Base-by-base conservation (phyloP, 2,329 filamentous ascomycete genomes). In the Aspergillus persii region DNA sequence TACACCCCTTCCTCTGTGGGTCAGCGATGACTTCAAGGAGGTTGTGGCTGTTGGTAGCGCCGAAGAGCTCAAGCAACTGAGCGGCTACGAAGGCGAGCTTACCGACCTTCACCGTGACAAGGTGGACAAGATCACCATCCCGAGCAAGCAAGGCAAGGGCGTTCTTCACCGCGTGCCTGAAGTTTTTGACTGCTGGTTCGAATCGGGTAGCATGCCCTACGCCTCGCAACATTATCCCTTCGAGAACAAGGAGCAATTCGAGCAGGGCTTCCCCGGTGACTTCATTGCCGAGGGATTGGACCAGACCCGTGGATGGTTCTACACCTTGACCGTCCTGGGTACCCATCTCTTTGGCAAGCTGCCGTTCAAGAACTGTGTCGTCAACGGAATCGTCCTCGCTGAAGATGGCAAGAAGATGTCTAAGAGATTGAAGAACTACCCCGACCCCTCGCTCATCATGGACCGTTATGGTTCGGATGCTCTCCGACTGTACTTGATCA, bases 381-480 rank as follows among this genome's bases (percentile, higher is more conserved):
- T 96, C 62, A 97, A 96, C 71, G 93, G 93, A 53, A 95, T 96
- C 63, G 92, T 97, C 4, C 83, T 97, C 46, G 93, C 93, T 0
- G 92, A 96, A 73, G 92, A 96, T 70, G 94, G 94, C 57, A 97
- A 96, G 82, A 98, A 98, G 82, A 98, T 98, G 94, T 96, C 92
- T 6, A 98, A 98, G 79, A 87, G 94, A 56, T 82, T 96, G 59
- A 96, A 97, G 80, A 98, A 98, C 77, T 98, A 96, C 75, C 94
- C 94, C 0, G 92, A 96, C 69, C 94, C 94, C 9, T 81, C 81
- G 58, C 80, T 92, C 54, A 86, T 98, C 66, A 95, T 97, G 83
- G 80, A 89, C 59, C 89, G 89, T 70, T 96, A 96, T 73, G 94
- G 94, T 23, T 93, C 92, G 1, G 94, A 98, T 78, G 92, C 94